phyloP scores from a whole-genome alignment of 257 asterid species.

The Capsicum rhomboideum region DNA sequence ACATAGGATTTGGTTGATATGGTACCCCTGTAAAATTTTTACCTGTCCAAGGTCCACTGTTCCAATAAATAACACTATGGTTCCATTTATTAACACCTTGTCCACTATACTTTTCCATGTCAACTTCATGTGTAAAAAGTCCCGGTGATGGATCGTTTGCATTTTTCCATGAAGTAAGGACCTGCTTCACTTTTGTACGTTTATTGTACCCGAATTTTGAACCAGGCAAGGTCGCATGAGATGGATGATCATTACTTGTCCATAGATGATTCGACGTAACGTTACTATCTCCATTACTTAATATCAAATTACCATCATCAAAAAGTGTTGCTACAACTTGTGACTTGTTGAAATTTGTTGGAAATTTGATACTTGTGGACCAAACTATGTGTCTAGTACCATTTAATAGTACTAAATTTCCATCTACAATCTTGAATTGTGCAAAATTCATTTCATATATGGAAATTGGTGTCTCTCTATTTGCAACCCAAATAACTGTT shows the following conservation, averaged over 20 bases:
- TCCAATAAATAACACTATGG: neutral
- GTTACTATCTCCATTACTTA: neutral
- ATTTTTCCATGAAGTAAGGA: neutral
- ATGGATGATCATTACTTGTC: neutral
- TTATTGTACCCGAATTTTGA: neutral
- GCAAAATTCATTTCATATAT: slow-evolving; percentile 1
- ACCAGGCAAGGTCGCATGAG: slow-evolving; percentile 1
- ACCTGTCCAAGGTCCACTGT: slow-evolving; percentile 2
- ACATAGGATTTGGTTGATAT: neutral
- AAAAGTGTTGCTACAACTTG: neutral
- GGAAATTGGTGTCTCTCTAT: neutral
- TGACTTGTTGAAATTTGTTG: neutral
- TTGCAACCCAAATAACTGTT: slow-evolving; percentile 4
- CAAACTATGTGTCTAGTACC: neutral
- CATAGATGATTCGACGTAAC: neutral
- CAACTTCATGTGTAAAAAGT: neutral
- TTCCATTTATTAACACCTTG: slow-evolving; percentile 1
- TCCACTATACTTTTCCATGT: neutral
- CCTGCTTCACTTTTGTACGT: neutral
- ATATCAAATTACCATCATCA: neutral
- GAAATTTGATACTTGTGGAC: neutral
- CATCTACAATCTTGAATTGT: neutral
- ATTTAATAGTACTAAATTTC: neutral
- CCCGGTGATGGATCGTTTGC: neutral
- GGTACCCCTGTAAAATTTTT: neutral